Conservation (phyloP, 441 rosid genomes). For the Populus trichocarpa region DNA sequence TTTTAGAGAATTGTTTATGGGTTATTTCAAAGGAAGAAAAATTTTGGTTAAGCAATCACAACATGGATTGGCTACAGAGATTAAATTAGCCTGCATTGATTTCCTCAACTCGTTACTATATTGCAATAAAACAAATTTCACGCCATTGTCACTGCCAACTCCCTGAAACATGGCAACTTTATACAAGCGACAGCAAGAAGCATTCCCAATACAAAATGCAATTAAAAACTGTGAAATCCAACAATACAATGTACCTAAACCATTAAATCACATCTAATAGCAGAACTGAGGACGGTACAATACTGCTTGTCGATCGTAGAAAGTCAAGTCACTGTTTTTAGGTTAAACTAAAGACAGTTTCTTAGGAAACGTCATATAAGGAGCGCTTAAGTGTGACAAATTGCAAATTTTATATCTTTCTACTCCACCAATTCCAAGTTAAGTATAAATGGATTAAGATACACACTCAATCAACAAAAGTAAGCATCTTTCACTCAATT, state of each 20-base stretch:
- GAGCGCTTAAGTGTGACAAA: not conserved
- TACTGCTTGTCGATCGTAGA: not conserved
- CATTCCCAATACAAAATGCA: conserved; percentile 11
- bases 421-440: not conserved
- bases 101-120: conserved; percentile 6
- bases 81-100: conserved; percentile 12
- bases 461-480: not conserved
- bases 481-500: not conserved
- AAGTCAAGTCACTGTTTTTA: not conserved
- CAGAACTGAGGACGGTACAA: not conserved
- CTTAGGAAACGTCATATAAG: not conserved
- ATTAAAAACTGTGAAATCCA: conserved; percentile 10
- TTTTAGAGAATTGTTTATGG: not conserved
- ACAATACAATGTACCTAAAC: conserved; percentile 9
- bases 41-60: conserved; percentile 7
- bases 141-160: conserved; percentile 11
- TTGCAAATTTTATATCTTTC: not conserved
- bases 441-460: not conserved
- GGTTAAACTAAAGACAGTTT: not conserved
- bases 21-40: not conserved
- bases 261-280: not conserved
- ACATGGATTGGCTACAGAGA: conserved; percentile 19
- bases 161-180: not conserved
- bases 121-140: conserved; percentile 4
- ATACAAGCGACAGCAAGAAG: conserved; percentile 8